phyloP scores from a whole-genome alignment of 2,329 filamentous ascomycete species.

The Claviceps fusiformis region DNA sequence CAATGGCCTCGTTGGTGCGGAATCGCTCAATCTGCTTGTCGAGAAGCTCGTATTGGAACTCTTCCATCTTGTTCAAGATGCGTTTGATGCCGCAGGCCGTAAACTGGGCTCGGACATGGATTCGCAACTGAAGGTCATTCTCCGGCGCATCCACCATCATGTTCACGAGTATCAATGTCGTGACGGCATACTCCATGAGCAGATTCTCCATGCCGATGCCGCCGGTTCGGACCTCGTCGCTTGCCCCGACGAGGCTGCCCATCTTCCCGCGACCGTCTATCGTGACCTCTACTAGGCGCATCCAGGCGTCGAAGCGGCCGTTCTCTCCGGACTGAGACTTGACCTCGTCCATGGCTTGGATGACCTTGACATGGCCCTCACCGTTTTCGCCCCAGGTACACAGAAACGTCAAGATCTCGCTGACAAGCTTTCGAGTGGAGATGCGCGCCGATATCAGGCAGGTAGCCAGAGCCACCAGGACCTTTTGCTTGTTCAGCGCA shows the following conservation, averaged over 20 bases:
- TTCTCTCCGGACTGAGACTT: constrained; percentile 83
- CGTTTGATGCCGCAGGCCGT: constrained; percentile 91
- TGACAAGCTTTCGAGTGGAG: constrained; percentile 86
- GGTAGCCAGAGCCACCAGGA: constrained; percentile 74
- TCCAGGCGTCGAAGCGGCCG: constrained; percentile 94
- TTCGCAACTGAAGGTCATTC: constrained; percentile 75
- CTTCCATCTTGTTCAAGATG: constrained; percentile 91
- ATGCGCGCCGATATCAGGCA: constrained; percentile 80
- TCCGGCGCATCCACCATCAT: constrained; percentile 90
- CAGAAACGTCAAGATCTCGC: constrained; percentile 89
- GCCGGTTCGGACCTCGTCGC: constrained; percentile 87
- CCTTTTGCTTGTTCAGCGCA: constrained; percentile 77
- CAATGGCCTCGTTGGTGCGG: constrained; percentile 86
- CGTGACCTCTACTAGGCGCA: constrained; percentile 95
- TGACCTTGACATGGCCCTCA: constrained; percentile 81
- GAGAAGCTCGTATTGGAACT: constrained; percentile 94
- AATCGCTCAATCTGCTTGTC: constrained; percentile 97
- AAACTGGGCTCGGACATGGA: constrained; percentile 92
- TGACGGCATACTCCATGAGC: constrained; percentile 96
- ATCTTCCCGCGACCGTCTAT: constrained; percentile 96
- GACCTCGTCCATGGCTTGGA: constrained; percentile 84
- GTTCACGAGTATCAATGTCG: constrained; percentile 88
- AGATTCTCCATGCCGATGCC: constrained; percentile 98
- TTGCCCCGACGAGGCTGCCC: constrained; percentile 93
- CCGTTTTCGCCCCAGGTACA: constrained; percentile 82